Evolutionary conservation across 805 yeast species (phyloP), one percentile per base, ranked within the genome.

Genomic region (Starmerella apis): DNA sequence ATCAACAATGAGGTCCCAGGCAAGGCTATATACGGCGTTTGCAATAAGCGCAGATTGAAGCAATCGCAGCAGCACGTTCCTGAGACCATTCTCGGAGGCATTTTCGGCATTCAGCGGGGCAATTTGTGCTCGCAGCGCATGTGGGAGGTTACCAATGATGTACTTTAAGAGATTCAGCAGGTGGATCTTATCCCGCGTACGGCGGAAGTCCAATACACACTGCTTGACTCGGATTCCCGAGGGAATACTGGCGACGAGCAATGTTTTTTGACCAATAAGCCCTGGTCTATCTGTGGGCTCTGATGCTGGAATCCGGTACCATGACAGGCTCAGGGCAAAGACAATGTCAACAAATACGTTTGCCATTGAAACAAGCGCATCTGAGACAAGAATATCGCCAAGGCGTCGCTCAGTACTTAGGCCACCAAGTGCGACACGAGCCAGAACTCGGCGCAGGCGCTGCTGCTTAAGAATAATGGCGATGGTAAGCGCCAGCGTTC

Each of bases 1-100:
- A 68, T 92, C 99, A 74, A 78, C 78, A 46, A 75, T 74, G 11
- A 90, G 65, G 65, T 92, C 99, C 99, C 99, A 92, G 49, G 78
- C 68, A 53, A 86, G 83, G 14, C 94, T 76, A 64, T 83, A 92
- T 0, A 77, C 59, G 0, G 97, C 83, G 62, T 84, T 86, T 36
- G 83, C 59, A 1, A 80, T 60, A 52, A 74, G 78, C 58, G 68
- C 68, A 57, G 63, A 58, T 63, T 69, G 67, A 2, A 66, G 33
- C 24, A 56, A 47, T 28, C 48, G 43, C 10, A 47, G 33, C 13
- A 51, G 28, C 13, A 42, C 24, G 33, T 2, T 24, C 20, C 42
- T 28, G 8, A 22, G 24, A n/a, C 20, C 18, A n/a, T 41, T 42
- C 16, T 22, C 28, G 24, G 39, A 48, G 3, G 46, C 39, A 14